phyloP scores from a whole-genome alignment of 371 early-diverging fungal species.

The Parasitella parasitica region DNA sequence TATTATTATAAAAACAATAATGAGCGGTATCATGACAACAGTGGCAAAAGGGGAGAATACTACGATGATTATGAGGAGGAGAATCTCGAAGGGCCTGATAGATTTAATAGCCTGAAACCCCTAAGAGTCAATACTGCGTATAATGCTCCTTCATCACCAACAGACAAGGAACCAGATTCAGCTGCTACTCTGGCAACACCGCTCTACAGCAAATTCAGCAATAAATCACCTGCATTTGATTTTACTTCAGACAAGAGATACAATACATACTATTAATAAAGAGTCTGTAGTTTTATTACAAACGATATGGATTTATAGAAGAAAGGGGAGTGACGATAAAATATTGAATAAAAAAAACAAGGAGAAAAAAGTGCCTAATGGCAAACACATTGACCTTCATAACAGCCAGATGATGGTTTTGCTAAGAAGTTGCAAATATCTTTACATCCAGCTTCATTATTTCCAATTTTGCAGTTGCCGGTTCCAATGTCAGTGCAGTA shows the following conservation, averaged over 20 bases:
- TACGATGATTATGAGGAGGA: background rate
- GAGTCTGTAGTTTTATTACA: background rate
- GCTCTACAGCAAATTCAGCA: background rate
- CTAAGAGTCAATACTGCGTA: background rate
- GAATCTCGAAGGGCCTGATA: background rate
- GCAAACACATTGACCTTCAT: constrained; percentile 20
- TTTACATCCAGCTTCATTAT: constrained; percentile 20
- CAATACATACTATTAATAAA: background rate
- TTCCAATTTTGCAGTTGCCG: constrained; percentile 17
- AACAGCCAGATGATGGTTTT: constrained; percentile 13
- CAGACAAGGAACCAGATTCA: background rate
- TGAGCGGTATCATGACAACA: background rate
- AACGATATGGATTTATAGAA: background rate
- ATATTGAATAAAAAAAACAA: background rate
- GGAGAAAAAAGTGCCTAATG: background rate
- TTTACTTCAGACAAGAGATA: background rate
- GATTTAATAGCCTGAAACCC: background rate
- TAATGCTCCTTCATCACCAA: background rate
- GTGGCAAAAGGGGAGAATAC: background rate
- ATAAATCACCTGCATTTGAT: background rate
- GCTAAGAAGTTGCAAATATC: constrained; percentile 16
- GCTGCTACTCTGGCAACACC: background rate
- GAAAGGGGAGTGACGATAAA: background rate
- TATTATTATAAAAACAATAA: background rate
- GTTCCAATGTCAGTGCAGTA: constrained; percentile 28